A percentile compares a stretch with the other conserved stretches of the same genome.
These are phyloP conservation scores for Aspergillus carbonarius DNA, from an alignment of 2,329 filamentous ascomycete species.

Conservation along the genomic window DNA sequence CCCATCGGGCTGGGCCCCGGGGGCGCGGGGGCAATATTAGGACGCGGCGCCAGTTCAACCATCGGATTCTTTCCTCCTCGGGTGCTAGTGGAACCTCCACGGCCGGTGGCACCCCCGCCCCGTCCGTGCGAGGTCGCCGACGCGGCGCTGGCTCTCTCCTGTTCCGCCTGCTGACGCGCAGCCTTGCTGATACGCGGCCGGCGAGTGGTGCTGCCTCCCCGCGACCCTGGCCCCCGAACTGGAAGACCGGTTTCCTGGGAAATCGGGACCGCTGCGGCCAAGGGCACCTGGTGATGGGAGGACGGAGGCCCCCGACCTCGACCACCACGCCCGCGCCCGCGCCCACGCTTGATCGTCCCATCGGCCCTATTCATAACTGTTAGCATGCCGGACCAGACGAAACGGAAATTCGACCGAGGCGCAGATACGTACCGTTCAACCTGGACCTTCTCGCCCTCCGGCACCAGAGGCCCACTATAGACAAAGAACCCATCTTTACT, in stretches of 20 bases:
- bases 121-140: slow-evolving; percentile 28
- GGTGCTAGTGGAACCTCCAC: slow-evolving; percentile 26
- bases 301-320: slow-evolving; percentile 59
- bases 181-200: slow-evolving; percentile 87
- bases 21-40: slow-evolving; percentile 25
- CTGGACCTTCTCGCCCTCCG: slow-evolving; percentile 75
- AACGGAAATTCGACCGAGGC: neutral
- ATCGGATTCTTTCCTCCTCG: slow-evolving; percentile 32
- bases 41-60: slow-evolving; percentile 31
- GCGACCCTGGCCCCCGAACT: slow-evolving; percentile 67
- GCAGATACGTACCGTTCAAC: slow-evolving; percentile 57
- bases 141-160: slow-evolving; percentile 69
- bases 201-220: slow-evolving; percentile 70
- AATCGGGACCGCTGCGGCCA: slow-evolving; percentile 78
- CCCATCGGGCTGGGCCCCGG: slow-evolving; percentile 22
- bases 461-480: slow-evolving; percentile 87
- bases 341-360: slow-evolving; percentile 65
- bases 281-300: slow-evolving; percentile 70
- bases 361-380: slow-evolving; percentile 57
- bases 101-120: slow-evolving; percentile 27
- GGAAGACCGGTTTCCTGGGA: slow-evolving; percentile 85
- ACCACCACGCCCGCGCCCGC: slow-evolving; percentile 55
- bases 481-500: slow-evolving; percentile 98
- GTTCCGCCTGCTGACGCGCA: slow-evolving; percentile 75
- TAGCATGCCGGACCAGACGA: slow-evolving; percentile 14